Base-by-base conservation (phyloP, 768 basidiomycete genomes). In the Hydnomerulius pinastri region DNA sequence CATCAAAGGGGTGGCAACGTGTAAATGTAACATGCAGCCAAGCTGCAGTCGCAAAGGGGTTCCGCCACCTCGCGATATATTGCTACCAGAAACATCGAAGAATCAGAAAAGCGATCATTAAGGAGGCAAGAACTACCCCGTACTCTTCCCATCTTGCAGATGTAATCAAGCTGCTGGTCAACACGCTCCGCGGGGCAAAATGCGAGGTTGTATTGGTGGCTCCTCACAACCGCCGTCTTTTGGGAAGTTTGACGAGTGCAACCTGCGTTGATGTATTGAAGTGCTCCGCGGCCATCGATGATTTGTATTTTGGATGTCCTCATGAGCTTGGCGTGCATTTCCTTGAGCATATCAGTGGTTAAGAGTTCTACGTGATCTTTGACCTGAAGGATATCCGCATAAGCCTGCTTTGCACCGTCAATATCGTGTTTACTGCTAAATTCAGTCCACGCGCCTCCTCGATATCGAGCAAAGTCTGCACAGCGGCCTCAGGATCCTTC, bases 31-130 rank as follows among this genome's bases (percentile, higher is more conserved):
- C 59, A 21, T 70, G 69, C 10, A 70, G 47, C 69, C 69, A 70
- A 7, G 69, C 66, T 10, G 70, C 67, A 2, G 70, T 68, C 12
- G 70, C 69, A 41, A 70, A 71, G 9, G 69, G 69, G 46, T 71
- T 70, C 15, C 70, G 60, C 70, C 69, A 71, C 32, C 64, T 60
- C 4, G 66, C 67, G 38, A 70, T 66, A 47, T 69, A 71, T 70
- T 71, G 70, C 68, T 71, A 13, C 23, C 21, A 15, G 46, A 43
- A 12, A 30, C 20, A 5, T 32, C 33, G 21, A 37, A 11, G 6
- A 27, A 35, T 32, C n/a, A 20, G 23, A 28, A 25, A 20, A n/a
- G 20, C 21, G 18, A 18, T 29, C 5, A 12, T n/a, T n/a, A n/a
- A n/a, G n/a, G n/a, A n/a, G n/a, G n/a, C n/a, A n/a, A n/a, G n/a